Evolutionary conservation across 139 green algal species (phyloP).

Genomic region (Chlamydomonas schloesseri): DNA sequence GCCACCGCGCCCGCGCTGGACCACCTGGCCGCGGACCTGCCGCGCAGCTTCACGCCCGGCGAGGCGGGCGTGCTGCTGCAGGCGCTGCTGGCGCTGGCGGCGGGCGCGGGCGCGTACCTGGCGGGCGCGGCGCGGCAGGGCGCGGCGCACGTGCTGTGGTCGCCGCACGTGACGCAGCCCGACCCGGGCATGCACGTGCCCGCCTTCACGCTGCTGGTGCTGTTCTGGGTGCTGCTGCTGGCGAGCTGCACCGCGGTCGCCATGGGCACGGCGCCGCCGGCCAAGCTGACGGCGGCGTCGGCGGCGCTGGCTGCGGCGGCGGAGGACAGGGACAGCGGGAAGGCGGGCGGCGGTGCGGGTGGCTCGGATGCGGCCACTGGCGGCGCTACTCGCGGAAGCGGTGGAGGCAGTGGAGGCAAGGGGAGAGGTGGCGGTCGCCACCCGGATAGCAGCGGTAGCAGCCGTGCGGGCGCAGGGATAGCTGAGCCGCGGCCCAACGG

Average conservation of each 20-base stretch:
- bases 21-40: slow-evolving; percentile 49
- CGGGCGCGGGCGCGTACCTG: slow-evolving; percentile 17
- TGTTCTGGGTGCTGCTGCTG: slow-evolving; percentile 42
- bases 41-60: slow-evolving; percentile 61
- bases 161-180: slow-evolving; percentile 32
- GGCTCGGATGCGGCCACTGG: no score
- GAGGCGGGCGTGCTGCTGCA: slow-evolving; percentile 62
- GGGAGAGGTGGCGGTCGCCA: no score
- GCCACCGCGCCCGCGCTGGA: slow-evolving; percentile 24
- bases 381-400: not conserved
- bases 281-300: not conserved
- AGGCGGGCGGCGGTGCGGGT: not conserved
- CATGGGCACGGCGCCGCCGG: not conserved
- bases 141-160: slow-evolving; percentile 42
- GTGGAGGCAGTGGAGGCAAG: no score
- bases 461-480: not conserved
- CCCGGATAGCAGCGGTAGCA: no score
- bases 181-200: slow-evolving; percentile 48
- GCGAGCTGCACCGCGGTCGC: not conserved
- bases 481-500: no score
- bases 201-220: slow-evolving; percentile 4
- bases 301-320: no score
- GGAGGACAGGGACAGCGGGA: not conserved
- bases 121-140: slow-evolving; percentile 41
- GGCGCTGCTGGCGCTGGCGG: slow-evolving; percentile 33